Conservation (phyloP, 2,329 filamentous ascomycete genomes). For the Sarocladium strictum region DNA sequence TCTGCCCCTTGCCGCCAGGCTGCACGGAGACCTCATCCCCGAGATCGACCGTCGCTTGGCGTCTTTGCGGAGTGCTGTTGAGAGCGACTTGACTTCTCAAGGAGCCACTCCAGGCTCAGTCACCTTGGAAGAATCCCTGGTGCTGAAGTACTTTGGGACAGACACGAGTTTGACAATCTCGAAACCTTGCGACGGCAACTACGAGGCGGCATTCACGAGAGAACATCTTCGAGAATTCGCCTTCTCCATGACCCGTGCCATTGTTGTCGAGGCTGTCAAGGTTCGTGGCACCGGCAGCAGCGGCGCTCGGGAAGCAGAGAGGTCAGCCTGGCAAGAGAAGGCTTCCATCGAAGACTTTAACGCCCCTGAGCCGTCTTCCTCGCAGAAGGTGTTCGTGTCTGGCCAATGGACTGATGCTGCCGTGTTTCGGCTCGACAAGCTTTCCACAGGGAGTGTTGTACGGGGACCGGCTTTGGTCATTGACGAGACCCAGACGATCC, state of each 20-base stretch:
- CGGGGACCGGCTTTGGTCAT: conserved; percentile 28
- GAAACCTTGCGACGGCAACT: conserved; percentile 28
- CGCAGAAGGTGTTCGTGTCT: background rate
- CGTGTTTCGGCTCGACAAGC: too few relatives aligned
- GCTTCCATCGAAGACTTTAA: background rate
- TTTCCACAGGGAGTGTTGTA: too few relatives aligned
- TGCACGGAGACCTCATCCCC: conserved; percentile 12
- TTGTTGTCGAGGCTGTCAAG: conserved; percentile 33
- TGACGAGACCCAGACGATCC: conserved; percentile 25
- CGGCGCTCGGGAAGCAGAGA: background rate
- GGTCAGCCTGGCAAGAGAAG: background rate
- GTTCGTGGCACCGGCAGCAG: conserved; percentile 22
- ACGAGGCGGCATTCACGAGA: conserved; percentile 27
- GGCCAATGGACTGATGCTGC: background rate
- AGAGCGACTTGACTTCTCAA: conserved; percentile 32
- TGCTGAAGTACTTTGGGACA: conserved; percentile 43
- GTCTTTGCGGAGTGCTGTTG: too few relatives aligned
- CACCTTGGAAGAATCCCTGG: conserved; percentile 34
- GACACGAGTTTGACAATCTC: conserved; percentile 43
- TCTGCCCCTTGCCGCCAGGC: conserved; percentile 23
- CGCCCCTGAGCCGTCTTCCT: background rate
- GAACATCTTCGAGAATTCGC: conserved; percentile 34
- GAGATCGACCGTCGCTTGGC: too few relatives aligned
- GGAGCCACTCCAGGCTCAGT: conserved; percentile 33
- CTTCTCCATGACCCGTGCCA: conserved; percentile 29